phyloP scores from a whole-genome alignment of 1,139 yeast species.

The Spathaspora sp. region DNA sequence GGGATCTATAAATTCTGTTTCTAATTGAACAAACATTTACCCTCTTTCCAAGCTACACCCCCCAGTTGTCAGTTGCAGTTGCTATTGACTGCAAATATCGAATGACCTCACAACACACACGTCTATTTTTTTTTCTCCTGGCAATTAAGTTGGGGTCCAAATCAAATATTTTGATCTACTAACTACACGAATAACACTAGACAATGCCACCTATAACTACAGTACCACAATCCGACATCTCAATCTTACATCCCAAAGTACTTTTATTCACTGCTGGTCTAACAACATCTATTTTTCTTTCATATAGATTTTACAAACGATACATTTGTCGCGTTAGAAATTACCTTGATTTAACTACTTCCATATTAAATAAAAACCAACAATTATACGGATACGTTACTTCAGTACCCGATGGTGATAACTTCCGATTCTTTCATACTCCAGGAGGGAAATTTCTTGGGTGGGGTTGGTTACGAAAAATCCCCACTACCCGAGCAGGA shows the following conservation, averaged over 20 bases:
- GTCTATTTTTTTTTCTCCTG: too few relatives aligned
- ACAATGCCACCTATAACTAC: not conserved
- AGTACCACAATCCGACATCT: slow-evolving; percentile 16
- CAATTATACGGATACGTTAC: slow-evolving; percentile 77
- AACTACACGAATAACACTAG: too few relatives aligned
- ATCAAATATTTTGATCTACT: not conserved
- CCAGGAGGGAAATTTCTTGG: slow-evolving; percentile 90
- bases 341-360: slow-evolving; percentile 40
- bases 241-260: slow-evolving; percentile 42
- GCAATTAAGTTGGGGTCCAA: not conserved
- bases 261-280: slow-evolving; percentile 39
- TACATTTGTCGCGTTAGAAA: slow-evolving; percentile 35
- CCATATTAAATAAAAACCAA: slow-evolving; percentile 31
- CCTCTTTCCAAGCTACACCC: too few relatives aligned
- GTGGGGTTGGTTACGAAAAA: slow-evolving; percentile 85
- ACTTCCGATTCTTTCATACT: slow-evolving; percentile 85
- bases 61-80: too few relatives aligned
- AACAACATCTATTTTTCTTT: slow-evolving; percentile 30
- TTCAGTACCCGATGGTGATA: slow-evolving; percentile 95
- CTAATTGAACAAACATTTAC: too few relatives aligned
- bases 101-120: too few relatives aligned
- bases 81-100: too few relatives aligned
- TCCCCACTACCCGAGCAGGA: slow-evolving; percentile 41
- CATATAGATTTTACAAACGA: slow-evolving; percentile 33
- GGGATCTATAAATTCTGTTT: too few relatives aligned